Base-by-base conservation (phyloP, 163 green algal genomes). In the Trebouxia gelatinosa region DNA sequence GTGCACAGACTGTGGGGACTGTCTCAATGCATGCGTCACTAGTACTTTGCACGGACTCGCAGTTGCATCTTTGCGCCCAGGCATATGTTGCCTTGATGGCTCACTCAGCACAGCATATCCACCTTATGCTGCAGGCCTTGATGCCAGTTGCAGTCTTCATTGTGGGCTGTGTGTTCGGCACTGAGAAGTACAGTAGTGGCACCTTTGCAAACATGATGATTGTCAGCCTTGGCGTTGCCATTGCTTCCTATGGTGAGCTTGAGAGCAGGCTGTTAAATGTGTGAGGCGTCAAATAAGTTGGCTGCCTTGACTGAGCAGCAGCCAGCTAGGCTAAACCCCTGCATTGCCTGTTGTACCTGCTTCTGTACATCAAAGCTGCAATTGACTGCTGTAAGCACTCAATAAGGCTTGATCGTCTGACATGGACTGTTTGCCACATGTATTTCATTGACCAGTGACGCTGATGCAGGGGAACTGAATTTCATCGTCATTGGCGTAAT, bases 61-160 rank as follows among this genome's bases (percentile, higher is more conserved):
- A n/a, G n/a, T n/a, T n/a, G n/a, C n/a, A n/a, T n/a, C n/a, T n/a
- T n/a, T n/a, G n/a, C n/a, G n/a, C n/a, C n/a, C n/a, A n/a, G n/a
- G n/a, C n/a, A n/a, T n/a, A n/a, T n/a, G n/a, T n/a, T n/a, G n/a
- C n/a, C n/a, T n/a, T n/a, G n/a, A n/a, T n/a, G n/a, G n/a, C n/a
- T n/a, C n/a, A n/a, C n/a, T n/a, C n/a, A n/a, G n/a, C n/a, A n/a
- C n/a, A n/a, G n/a, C n/a, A n/a, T n/a, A n/a, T n/a, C n/a, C n/a
- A n/a, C n/a, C 91, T 95, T 17, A 90, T 90, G 83, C 70, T 37
- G 34, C 81, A 86, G 80, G 91, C 91, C 0, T 67, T 91, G 0
- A 96, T 94, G 88, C 91, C 92, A 0, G 82, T 93, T 11, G 85
- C 87, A 2, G 92, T 97, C 16, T 97, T 95, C 75, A 38, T 70